Evolutionary conservation across 352 stramenopile species (phyloP).

Genomic region (Phytophthora crassamura): DNA sequence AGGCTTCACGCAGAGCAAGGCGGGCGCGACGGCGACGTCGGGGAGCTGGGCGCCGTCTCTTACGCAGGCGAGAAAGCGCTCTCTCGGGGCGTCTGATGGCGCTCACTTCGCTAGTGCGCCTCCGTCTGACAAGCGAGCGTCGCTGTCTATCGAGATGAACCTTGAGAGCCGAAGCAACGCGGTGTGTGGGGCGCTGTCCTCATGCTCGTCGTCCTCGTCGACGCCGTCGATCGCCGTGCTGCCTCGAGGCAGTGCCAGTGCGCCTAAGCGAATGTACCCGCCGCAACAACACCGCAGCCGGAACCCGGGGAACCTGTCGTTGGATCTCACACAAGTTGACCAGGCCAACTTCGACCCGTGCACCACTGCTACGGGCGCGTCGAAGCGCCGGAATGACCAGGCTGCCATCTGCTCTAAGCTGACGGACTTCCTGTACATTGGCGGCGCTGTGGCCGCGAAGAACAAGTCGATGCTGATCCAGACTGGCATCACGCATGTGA

Average conservation of each 20-base stretch:
- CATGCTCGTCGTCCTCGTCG: slow-evolving; percentile 29
- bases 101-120: slow-evolving; percentile 33
- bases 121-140: slow-evolving; percentile 32
- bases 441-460: slow-evolving; percentile 79
- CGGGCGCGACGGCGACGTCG: slow-evolving; percentile 18
- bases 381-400: slow-evolving; percentile 59
- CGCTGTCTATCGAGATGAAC: slow-evolving; percentile 44
- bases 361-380: slow-evolving; percentile 20
- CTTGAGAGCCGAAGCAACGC: slow-evolving; percentile 31
- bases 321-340: slow-evolving; percentile 84
- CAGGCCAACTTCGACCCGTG: slow-evolving; percentile 40
- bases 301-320: slow-evolving; percentile 83
- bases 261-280: slow-evolving; percentile 53
- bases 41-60: slow-evolving; percentile 34
- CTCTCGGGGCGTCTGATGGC: slow-evolving; percentile 29
- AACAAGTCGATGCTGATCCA: slow-evolving; percentile 72
- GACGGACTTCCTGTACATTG: slow-evolving; percentile 90
- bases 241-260: slow-evolving; percentile 29
- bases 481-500: slow-evolving; percentile 88
- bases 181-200: slow-evolving; percentile 19
- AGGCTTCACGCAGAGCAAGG: slow-evolving; percentile 39
- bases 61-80: slow-evolving; percentile 38
- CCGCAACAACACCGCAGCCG: slow-evolving; percentile 60
- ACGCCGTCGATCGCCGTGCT: slow-evolving; percentile 15
- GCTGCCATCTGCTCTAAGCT: slow-evolving; percentile 78